Evolutionary conservation across 441 rosid species (phyloP), one percentile per base, ranked within the genome.

Genomic region (Populus hybrid): DNA sequence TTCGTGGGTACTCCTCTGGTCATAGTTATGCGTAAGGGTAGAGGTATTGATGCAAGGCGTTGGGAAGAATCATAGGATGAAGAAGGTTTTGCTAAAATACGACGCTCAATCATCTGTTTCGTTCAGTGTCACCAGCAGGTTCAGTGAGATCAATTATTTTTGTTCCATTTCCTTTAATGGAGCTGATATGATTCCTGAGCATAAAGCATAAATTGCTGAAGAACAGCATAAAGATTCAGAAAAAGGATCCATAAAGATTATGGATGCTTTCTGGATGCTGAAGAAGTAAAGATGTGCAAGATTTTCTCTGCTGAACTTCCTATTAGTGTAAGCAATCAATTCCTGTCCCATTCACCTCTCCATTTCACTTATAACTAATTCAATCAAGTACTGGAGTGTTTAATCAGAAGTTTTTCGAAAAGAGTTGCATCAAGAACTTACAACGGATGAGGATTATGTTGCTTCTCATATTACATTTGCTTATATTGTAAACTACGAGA

Each of bases 51-150:
- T 73, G 96, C 94, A 67, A 90, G 85, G 74, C 91, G 89, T 61
- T 91, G 96, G 1, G 97, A 97, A 5, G 93, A 91, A 86, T 83
- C 86, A 21, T 91, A 81, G 73, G 98, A 95, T 69, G 93, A 89
- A 71, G 92, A 89, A 85, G 97, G 96, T 38, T 73, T 86, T 95
- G 79, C 96, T 93, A 34, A 81, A 83, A 78, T 92, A 85, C 77
- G 82, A 82, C 82, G 91, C 92, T 71, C 98, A 91, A 77, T 93
- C 99, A 65, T 93, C 89, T 83, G 91, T 84, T 57, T 90, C 96
- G 26, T 95, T 93, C 84, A 84, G 86, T 74, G 86, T 78, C 0
- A 88, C 97, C 30, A 83, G 86, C 90, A 95, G 97, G 97, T 93
- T 3, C 20, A 11, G 14, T 34, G 12, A 69, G 46, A 54, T 63